Evolutionary conservation across 2,329 filamentous ascomycete species (phyloP), one percentile per base, ranked within the genome.

Genomic region (Aspergillus melleus): DNA sequence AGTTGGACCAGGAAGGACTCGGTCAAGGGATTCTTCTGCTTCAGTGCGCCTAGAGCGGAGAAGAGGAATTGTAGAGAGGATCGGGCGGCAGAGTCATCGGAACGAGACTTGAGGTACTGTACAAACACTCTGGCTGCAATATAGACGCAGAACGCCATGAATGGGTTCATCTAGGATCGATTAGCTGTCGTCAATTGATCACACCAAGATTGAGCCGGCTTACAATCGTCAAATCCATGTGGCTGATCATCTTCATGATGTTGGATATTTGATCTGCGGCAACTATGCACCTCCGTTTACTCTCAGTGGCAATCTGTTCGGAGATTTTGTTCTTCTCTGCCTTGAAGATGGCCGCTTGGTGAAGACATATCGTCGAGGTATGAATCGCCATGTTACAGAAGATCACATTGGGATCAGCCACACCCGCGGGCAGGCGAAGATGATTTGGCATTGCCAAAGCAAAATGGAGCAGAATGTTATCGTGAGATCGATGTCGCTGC

Each of bases 351-450:
- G 95, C 95, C 2, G 94, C 95, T 78, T 99, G 95, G 71, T 99
- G 95, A n/a, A 99, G 81, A 74, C 94, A 98, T 56, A 99, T 98
- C 1, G 92, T 92, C 1, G 93, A 96, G 0, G 95, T 96, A 73
- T 98, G 93, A 32, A 99, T 92, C 72, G 91, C 92, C 92, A 99
- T 96, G 70, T 98, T 98, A 59, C 90, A 87, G 73, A 97, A 98
- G 4, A 98, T 87, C 56, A 94, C 87, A 64, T 97, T 98, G 3
- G 92, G 85, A 69, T 93, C 90, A 16, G 82, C 79, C 36, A 96
- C 79, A 0, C 91, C 92, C 16, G 80, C 79, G 0, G 95, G 92
- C 32, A 98, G 80, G 66, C 94, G 91, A 32, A 98, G 83, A 64
- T 90, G 84, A 36, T 86, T 83, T 0, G 95, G 94, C n/a, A 98